A percentile compares a stretch with the other conserved stretches of the same genome.
Evolutionary conservation across 2,329 filamentous ascomycete genomes (phyloP).

Genomic region (Balansia obtecta): DNA sequence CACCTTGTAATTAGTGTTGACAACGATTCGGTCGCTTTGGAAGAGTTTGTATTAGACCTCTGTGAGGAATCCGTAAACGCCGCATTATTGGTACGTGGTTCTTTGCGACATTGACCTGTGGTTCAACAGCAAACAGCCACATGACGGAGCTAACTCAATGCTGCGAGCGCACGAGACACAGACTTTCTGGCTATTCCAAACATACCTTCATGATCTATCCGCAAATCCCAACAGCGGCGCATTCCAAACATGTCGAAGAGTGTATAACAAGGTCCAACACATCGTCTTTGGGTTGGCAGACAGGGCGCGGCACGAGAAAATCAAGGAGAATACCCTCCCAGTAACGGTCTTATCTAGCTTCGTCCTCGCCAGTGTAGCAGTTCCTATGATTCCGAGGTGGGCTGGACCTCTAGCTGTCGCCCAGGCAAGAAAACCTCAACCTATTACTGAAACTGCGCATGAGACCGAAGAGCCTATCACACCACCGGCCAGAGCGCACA

Average conservation of each 20-base stretch:
- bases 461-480: slow-evolving; percentile 31
- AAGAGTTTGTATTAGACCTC: slow-evolving; percentile 75
- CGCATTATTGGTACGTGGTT: slow-evolving; percentile 56
- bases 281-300: slow-evolving; percentile 74
- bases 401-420: slow-evolving; percentile 71
- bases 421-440: slow-evolving; percentile 63
- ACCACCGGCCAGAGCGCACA: slow-evolving; percentile 52
- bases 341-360: slow-evolving; percentile 73
- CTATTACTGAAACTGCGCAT: slow-evolving; percentile 15
- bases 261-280: slow-evolving; percentile 82
- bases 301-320: slow-evolving; percentile 55
- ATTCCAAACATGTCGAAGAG: slow-evolving; percentile 70
- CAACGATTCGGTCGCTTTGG: slow-evolving; percentile 84
- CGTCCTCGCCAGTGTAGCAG: slow-evolving; percentile 62
- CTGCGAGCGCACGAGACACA: slow-evolving; percentile 20
- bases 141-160: slow-evolving; percentile 11
- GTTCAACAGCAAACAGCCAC: not conserved
- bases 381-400: slow-evolving; percentile 64
- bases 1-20: slow-evolving; percentile 79
- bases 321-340: slow-evolving; percentile 69
- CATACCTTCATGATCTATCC: slow-evolving; percentile 71
- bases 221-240: slow-evolving; percentile 61
- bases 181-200: slow-evolving; percentile 89
- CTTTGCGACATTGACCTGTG: not conserved
- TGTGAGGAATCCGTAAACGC: slow-evolving; percentile 82